Evolutionary conservation across 306 rosid genomes (phyloP).

Genomic region (Castanea mollissima): DNA sequence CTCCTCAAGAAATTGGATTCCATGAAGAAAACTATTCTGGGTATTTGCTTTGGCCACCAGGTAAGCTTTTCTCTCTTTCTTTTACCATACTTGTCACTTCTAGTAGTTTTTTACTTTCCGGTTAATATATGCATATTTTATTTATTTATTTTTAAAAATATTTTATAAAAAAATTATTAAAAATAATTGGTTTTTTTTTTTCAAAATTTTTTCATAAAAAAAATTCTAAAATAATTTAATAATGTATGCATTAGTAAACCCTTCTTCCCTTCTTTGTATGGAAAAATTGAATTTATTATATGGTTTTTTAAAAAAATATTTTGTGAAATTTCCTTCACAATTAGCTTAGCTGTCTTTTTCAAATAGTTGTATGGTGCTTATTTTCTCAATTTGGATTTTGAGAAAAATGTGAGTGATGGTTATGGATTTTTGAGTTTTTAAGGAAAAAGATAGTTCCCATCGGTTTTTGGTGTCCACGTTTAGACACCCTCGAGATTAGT

Average conservation of each 20-base stretch:
- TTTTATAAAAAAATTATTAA: too few species aligned
- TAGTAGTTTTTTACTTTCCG: too few species aligned
- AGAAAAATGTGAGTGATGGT: neutral
- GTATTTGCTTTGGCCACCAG: constrained; percentile 94
- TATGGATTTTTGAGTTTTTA: too few species aligned
- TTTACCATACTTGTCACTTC: neutral
- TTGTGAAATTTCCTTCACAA: neutral
- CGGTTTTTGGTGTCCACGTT: neutral
- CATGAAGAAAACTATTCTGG: constrained; percentile 64
- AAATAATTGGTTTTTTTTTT: too few species aligned
- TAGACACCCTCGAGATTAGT: too few species aligned
- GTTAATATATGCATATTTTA: too few species aligned
- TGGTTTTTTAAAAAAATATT: neutral
- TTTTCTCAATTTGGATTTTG: neutral
- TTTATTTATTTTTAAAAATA: too few species aligned
- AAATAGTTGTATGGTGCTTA: neutral
- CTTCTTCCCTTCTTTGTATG: too few species aligned
- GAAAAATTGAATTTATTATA: too few species aligned
- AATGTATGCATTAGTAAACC: too few species aligned
- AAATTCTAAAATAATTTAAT: too few species aligned
- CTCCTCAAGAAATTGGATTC: constrained; percentile 48
- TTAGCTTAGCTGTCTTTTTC: neutral
- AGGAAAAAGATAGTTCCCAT: neutral
- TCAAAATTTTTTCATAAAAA: too few species aligned
- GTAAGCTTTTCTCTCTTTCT: constrained; percentile 13